These are phyloP conservation scores for Trametes cubensis DNA, from an alignment of 768 basidiomycete species.

Conservation along the genomic window DNA sequence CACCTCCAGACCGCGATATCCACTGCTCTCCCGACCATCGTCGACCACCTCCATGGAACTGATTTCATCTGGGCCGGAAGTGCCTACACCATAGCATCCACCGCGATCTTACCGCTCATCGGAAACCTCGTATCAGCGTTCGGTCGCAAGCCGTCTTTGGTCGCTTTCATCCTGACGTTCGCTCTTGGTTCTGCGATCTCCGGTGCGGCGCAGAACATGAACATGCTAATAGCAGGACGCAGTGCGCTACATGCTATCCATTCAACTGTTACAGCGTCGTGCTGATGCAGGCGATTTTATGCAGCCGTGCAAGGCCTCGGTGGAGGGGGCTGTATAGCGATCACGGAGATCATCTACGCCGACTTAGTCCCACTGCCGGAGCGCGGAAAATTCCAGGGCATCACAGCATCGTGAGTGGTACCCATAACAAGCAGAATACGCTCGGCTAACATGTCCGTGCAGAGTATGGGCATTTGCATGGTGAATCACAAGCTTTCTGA, in stretches of 20 bases:
- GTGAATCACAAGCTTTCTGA: background rate
- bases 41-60: constrained; percentile 22
- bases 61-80: constrained; percentile 32
- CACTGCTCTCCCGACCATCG: constrained; percentile 28
- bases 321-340: constrained; percentile 24
- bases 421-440: background rate
- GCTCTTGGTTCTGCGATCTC: constrained; percentile 44
- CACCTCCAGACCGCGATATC: constrained; percentile 24
- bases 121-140: constrained; percentile 38
- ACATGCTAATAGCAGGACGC: constrained; percentile 44
- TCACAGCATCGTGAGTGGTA: constrained; percentile 11
- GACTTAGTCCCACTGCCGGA: constrained; percentile 32
- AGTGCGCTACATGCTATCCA: background rate
- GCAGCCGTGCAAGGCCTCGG: constrained; percentile 32
- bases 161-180: constrained; percentile 36
- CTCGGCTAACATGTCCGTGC: background rate
- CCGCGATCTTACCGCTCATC: constrained; percentile 39
- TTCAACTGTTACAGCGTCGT: background rate
- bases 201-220: constrained; percentile 43
- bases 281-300: background rate
- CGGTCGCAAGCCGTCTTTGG: constrained; percentile 38
- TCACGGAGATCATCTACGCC: constrained; percentile 28
- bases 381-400: constrained; percentile 37
- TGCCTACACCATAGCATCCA: constrained; percentile 39
- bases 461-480: constrained; percentile 10